Base-by-base conservation (phyloP, 2,329 filamentous ascomycete genomes). In the Pseudogymnoascus sp. region DNA sequence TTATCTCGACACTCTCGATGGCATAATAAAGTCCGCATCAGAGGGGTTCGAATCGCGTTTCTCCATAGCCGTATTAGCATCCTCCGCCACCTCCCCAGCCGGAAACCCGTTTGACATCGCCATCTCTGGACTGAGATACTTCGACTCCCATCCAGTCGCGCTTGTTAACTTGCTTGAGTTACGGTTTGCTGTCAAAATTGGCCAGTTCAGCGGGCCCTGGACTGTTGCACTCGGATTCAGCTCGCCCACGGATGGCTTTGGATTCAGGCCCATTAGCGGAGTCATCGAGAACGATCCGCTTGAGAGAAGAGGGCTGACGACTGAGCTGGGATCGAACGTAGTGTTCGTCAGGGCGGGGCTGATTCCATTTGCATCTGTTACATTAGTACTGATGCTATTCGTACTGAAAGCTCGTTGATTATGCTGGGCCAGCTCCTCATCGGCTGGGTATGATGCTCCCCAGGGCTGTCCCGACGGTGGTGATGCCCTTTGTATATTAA, bases 201-300 rank as follows among this genome's bases (percentile, higher is more conserved):
- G 57, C 57, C 57, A 59, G 26, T 48, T 48, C 18, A 59, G 19
- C 21, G 57, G 57, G 8, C 57, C 57, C n/a, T 39, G 15, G 33
- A 59, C 21, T 15, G 57, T 59, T 55, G 57, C 57, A 10, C 34
- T 41, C 8, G 38, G 26, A 52, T 52, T 33, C n/a, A 30, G 26
- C n/a, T 52, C 45, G 3, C 45, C 45, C n/a, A 30, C 26, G 26
- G 45, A 52, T 33, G 26, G 45, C n/a, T 33, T 52, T 26, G 9
- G 26, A 9, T 30, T 23, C 15, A 18, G 26, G 8, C 9, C 26
- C 45, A 52, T 30, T 26, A 30, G 21, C 7, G 45, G n/a, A 26
- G 45, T 52, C n/a, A 26, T 52, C 10, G 45, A 52, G 26, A 52
- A 52, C n/a, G 9, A 19, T 5, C 26, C 26, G 26, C 6, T 8